Conservation (phyloP, 306 rosid genomes). For the Vachellia pachyceras region DNA sequence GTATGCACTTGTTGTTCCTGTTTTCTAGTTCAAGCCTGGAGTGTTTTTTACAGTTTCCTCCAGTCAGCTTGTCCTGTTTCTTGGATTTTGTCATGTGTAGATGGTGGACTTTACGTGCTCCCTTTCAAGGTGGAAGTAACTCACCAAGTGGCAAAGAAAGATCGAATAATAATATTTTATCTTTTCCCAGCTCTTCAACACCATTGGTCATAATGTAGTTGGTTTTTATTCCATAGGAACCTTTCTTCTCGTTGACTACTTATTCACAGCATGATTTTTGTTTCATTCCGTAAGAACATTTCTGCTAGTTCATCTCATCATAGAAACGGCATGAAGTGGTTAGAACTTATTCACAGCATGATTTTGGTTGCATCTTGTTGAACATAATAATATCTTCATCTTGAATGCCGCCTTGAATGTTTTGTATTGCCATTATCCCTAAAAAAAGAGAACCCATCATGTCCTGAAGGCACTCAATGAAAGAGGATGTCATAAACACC, state of each 20-base stretch:
- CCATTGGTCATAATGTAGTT: not conserved
- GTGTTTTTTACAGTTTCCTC: not conserved
- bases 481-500: conserved; percentile 51
- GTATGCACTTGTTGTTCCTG: not conserved
- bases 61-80: not conserved
- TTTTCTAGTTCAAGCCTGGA: not conserved
- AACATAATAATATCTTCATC: not conserved
- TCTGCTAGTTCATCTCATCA: not conserved
- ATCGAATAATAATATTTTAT: not conserved
- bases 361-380: not conserved
- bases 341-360: not conserved
- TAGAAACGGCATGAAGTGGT: not conserved
- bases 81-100: not conserved
- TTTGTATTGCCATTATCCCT: not conserved
- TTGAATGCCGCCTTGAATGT: no score
- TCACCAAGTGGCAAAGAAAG: not conserved
- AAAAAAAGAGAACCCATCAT: not conserved
- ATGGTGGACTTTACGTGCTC: no score
- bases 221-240: not conserved
- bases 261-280: no score
- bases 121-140: no score
- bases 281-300: no score
- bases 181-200: not conserved
- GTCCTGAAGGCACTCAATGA: not conserved
- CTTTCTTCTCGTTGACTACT: not conserved